phyloP scores from a whole-genome alignment of 768 basidiomycete genomes.

The Scleroderma bovista region DNA sequence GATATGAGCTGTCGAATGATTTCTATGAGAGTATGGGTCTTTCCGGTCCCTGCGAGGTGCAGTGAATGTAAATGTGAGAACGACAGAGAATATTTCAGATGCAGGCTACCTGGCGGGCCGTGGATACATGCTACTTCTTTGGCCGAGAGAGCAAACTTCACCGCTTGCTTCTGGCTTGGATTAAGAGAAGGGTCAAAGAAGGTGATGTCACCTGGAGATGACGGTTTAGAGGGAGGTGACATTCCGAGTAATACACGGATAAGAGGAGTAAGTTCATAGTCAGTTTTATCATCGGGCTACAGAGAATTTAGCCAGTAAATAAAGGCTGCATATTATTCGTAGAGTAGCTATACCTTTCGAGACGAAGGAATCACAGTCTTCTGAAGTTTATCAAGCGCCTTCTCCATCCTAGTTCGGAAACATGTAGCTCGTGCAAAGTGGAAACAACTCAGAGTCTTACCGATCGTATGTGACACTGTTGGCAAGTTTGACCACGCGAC shows the following conservation, averaged over 20 bases:
- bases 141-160: constrained; percentile 75
- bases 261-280: constrained; percentile 44
- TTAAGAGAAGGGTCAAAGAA: constrained; percentile 82
- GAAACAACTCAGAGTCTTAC: constrained; percentile 26
- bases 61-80: background rate
- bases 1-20: constrained; percentile 79
- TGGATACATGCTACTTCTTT: constrained; percentile 89
- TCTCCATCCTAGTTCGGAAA: constrained; percentile 65
- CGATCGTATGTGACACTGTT: constrained; percentile 91
- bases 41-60: constrained; percentile 68
- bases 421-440: background rate
- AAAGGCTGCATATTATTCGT: background rate
- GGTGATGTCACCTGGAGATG: constrained; percentile 35
- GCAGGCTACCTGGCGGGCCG: constrained; percentile 81
- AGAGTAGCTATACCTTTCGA: constrained; percentile 14
- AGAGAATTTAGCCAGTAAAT: constrained; percentile 2
- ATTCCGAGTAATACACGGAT: constrained; percentile 71
- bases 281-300: constrained; percentile 36
- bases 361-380: constrained; percentile 29
- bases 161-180: constrained; percentile 76
- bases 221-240: constrained; percentile 37
- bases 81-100: background rate
- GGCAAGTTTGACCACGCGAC: constrained; percentile 81
- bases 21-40: constrained; percentile 94
- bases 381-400: constrained; percentile 66